A percentile compares a stretch with the other conserved stretches of the same genome.
phyloP scores from a whole-genome alignment of 2,329 filamentous ascomycete species.

The Scleromitrula shiraiana region DNA sequence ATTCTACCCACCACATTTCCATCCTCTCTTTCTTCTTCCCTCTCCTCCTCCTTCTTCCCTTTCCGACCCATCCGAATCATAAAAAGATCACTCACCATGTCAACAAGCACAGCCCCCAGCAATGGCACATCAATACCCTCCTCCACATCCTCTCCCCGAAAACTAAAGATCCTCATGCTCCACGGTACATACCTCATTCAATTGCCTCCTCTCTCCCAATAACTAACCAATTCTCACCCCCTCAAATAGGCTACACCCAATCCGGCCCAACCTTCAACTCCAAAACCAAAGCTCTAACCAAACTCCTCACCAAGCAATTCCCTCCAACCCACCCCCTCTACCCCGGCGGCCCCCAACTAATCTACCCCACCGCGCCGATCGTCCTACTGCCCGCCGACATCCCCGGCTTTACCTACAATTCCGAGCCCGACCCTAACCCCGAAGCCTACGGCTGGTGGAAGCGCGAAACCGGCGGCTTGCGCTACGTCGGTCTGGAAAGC shows the following conservation, averaged over 20 bases:
- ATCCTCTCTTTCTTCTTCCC: neutral
- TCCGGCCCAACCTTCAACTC: constrained; percentile 76
- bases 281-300: constrained; percentile 74
- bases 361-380: constrained; percentile 64
- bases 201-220: neutral
- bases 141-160: constrained; percentile 10
- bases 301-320: constrained; percentile 37
- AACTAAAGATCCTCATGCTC: constrained; percentile 66
- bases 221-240: neutral
- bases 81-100: neutral
- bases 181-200: constrained; percentile 45
- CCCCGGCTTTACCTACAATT: constrained; percentile 49
- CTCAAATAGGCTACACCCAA: constrained; percentile 71
- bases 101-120: neutral
- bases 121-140: neutral
- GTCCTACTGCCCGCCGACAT: constrained; percentile 57
- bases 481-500: constrained; percentile 62
- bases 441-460: constrained; percentile 78
- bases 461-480: constrained; percentile 52
- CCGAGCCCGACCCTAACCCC: constrained; percentile 34
- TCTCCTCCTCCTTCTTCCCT: neutral
- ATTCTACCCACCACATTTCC: too few relatives aligned
- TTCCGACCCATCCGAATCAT: neutral
- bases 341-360: constrained; percentile 39
- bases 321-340: constrained; percentile 41